Base-by-base conservation (phyloP, 495 filamentous ascomycete species). In the Penicillium coprophilum region DNA sequence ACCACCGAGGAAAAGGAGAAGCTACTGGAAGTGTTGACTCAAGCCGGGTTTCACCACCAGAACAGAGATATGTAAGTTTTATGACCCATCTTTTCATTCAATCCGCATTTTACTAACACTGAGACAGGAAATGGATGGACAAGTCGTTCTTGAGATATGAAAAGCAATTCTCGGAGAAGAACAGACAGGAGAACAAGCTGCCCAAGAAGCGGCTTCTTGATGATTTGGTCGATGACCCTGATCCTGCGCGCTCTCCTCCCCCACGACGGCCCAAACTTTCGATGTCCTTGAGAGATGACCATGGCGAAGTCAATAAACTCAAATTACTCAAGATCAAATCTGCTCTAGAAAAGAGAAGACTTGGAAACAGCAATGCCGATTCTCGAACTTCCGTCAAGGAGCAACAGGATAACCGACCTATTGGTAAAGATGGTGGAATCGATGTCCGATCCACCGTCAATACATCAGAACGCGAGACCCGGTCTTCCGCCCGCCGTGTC, bases 51-150 rank as follows among this genome's bases (percentile, higher is more conserved):
- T 39, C 66, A 63, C 4, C 20, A 64, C 6, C 20, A 41, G 1
- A 34, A 31, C 3, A 75, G 69, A 36, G 13, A 47, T 20, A 47
- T 55, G 72, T 72, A 65, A 44, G 68, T 46, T 21, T 31, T 19
- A 2, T 15, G 30, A 31, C 3, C 32, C 2, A 31, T 28, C 2
- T 31, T 11, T 32, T 8, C 3, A 10, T 12, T 47, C 2, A 19
- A 0, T 5, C 20, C 17, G 9, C 44, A 32, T 4, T 36, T 36
- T 8, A 38, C 61, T 71, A 12, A 69, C 53, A 38, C 8, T 36
- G 27, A 2, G 28, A 11, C 30, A 79, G 75, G 17, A 57, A 67
- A 15, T 65, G 60, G 53, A 70, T 81, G 70, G 63, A 77, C 23
- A 70, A 62, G 12, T 59, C 63, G 11, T 80, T 81, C 47, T 51